phyloP scores from a whole-genome alignment of 441 rosid genomes.

The Rhodomyrtus psidioides region DNA sequence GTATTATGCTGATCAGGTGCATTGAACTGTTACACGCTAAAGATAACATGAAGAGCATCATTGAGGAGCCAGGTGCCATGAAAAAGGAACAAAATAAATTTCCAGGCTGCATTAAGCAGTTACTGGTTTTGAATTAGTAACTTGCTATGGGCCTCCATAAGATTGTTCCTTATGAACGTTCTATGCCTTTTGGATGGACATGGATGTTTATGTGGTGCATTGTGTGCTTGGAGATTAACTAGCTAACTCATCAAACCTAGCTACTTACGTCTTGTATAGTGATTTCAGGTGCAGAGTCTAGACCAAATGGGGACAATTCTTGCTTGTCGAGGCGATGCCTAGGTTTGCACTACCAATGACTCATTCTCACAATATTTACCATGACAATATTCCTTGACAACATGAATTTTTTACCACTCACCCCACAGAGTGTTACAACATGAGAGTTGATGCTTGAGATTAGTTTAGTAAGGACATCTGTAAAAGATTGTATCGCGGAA shows the following conservation, averaged over 20 bases:
- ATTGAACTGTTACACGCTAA: neutral
- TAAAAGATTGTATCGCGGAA: neutral
- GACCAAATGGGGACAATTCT: neutral
- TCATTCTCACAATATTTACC: neutral
- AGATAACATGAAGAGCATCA: neutral
- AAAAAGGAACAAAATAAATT: neutral
- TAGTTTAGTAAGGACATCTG: neutral
- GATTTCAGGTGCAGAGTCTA: neutral
- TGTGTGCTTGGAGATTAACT: neutral
- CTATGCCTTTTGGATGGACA: neutral
- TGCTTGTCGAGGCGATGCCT: neutral
- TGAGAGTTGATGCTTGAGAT: neutral
- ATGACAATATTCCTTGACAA: neutral
- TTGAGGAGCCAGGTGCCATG: neutral
- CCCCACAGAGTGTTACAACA: neutral
- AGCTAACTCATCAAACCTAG: neutral
- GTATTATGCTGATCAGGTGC: neutral
- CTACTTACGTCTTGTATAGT: neutral
- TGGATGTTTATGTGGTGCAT: neutral
- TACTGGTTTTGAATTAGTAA: neutral
- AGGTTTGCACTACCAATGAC: neutral
- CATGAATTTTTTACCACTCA: neutral
- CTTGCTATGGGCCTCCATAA: neutral
- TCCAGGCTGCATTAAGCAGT: neutral
- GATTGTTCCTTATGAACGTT: neutral